These are phyloP conservation scores for Penicillium sclerotiorum DNA, from an alignment of 2,329 filamentous ascomycete species.

Conservation along the genomic window DNA sequence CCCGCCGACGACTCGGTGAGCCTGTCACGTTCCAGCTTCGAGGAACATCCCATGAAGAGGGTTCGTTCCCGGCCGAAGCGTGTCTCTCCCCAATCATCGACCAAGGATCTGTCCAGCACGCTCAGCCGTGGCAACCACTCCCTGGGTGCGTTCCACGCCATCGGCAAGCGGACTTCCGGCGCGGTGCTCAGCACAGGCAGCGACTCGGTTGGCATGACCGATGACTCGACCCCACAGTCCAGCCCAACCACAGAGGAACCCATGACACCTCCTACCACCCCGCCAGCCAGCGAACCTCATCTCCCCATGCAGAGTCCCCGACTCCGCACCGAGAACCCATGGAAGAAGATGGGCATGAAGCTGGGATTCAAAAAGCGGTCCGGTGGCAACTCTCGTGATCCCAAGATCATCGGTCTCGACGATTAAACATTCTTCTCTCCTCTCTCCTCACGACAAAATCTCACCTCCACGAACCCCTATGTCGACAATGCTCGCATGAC, in stretches of 20 bases:
- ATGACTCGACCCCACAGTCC: slow-evolving; percentile 49
- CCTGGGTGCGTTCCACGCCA: slow-evolving; percentile 33
- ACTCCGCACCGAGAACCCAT: slow-evolving; percentile 50
- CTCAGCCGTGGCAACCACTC: slow-evolving; percentile 35
- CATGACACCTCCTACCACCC: slow-evolving; percentile 56
- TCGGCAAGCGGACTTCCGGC: slow-evolving; percentile 41
- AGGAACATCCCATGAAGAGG: slow-evolving; percentile 34
- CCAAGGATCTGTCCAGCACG: slow-evolving; percentile 33
- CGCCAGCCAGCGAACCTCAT: slow-evolving; percentile 48
- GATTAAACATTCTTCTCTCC: slow-evolving; percentile 11
- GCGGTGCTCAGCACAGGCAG: slow-evolving; percentile 41
- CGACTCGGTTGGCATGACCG: slow-evolving; percentile 45
- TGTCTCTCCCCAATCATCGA: slow-evolving; percentile 35
- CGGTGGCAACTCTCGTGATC: slow-evolving; percentile 24
- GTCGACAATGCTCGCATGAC: slow-evolving; percentile 5
- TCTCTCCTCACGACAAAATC: slow-evolving; percentile 6
- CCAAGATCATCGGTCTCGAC: slow-evolving; percentile 25
- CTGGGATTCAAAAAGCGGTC: slow-evolving; percentile 48
- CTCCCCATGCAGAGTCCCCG: slow-evolving; percentile 41
- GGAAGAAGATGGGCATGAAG: slow-evolving; percentile 58
- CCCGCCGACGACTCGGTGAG: slow-evolving; percentile 40
- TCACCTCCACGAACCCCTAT: slow-evolving; percentile 11
- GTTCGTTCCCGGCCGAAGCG: slow-evolving; percentile 32
- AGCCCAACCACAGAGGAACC: slow-evolving; percentile 46
- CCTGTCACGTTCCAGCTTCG: slow-evolving; percentile 32